Evolutionary conservation across 139 green algal genomes (phyloP).

Genomic region (Dunaliella sp.): DNA sequence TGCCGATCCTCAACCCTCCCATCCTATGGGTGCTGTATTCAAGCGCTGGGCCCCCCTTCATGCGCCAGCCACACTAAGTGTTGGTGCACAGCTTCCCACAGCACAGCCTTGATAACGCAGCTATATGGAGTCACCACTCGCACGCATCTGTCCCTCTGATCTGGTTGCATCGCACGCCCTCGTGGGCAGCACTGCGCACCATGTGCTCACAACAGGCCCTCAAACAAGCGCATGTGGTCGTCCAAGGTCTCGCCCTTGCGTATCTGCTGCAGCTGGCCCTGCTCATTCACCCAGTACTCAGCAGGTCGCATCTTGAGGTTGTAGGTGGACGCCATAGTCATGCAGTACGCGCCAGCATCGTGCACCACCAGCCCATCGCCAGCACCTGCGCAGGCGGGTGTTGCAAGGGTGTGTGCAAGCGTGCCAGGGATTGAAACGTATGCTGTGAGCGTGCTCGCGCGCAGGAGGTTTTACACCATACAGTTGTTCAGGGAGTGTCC

Average conservation of each 20-base stretch:
- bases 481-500: too few species aligned
- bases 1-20: too few species aligned
- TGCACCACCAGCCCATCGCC: slow-evolving; percentile 87
- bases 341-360: slow-evolving; percentile 96
- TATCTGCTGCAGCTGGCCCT: slow-evolving; percentile 77
- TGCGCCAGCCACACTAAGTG: too few species aligned
- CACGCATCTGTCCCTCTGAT: too few species aligned
- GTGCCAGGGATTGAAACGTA: background rate
- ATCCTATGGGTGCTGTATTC: too few species aligned
- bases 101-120: too few species aligned
- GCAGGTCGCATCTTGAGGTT: slow-evolving; percentile 73
- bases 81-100: too few species aligned
- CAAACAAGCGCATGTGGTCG: slow-evolving; percentile 84
- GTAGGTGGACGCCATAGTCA: slow-evolving; percentile 97
- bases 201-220: slow-evolving; percentile 57
- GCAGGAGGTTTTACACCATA: too few species aligned
- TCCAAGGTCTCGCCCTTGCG: slow-evolving; percentile 80
- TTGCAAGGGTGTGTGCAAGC: background rate
- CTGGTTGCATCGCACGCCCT: too few species aligned
- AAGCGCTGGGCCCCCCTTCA: too few species aligned
- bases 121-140: too few species aligned
- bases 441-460: background rate
- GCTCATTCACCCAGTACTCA: slow-evolving; percentile 88
- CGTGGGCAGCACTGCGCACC: too few species aligned
- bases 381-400: slow-evolving; percentile 38